These are phyloP conservation scores for Escallonia herrerae DNA, from an alignment of 129 eudicot species.

Conservation along the genomic window DNA sequence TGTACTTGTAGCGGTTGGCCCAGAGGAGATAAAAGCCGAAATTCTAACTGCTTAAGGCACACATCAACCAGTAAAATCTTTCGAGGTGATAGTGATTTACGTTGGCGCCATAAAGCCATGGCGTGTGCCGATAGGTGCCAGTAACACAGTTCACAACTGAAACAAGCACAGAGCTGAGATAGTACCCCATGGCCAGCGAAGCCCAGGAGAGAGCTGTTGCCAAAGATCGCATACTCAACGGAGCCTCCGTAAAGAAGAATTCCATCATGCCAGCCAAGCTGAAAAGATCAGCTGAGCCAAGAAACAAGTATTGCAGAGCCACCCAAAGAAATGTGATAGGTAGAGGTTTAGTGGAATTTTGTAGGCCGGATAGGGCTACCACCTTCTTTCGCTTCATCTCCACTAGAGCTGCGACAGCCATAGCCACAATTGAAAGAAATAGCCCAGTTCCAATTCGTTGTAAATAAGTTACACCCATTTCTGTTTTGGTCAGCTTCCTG, in stretches of 20 bases:
- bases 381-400: constrained; percentile 64
- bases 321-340: constrained; percentile 88
- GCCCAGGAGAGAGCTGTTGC: constrained; percentile 95
- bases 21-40: constrained; percentile 66
- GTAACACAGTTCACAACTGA: constrained; percentile 48
- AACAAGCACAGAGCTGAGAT: constrained; percentile 75
- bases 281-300: constrained; percentile 89
- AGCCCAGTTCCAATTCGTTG: constrained; percentile 76
- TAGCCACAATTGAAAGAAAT: constrained; percentile 57
- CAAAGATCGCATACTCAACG: constrained; percentile 74
- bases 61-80: constrained; percentile 82
- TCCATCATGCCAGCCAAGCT: constrained; percentile 86
- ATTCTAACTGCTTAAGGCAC: constrained; percentile 61
- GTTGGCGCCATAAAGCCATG: constrained; percentile 81
- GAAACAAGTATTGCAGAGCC: constrained; percentile 71
- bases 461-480: constrained; percentile 71
- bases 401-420: constrained; percentile 81
- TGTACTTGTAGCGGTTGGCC: constrained; percentile 63
- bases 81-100: constrained; percentile 74
- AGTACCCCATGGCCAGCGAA: constrained; percentile 83
- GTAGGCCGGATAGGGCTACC: constrained; percentile 34
- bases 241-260: constrained; percentile 83
- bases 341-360: constrained; percentile 50
- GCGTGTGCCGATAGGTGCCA: constrained; percentile 41
- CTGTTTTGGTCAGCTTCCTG: constrained; percentile 55